These are phyloP conservation scores for Neofusicoccum ribis DNA, from an alignment of 2,329 filamentous ascomycete species.

Conservation along the genomic window DNA sequence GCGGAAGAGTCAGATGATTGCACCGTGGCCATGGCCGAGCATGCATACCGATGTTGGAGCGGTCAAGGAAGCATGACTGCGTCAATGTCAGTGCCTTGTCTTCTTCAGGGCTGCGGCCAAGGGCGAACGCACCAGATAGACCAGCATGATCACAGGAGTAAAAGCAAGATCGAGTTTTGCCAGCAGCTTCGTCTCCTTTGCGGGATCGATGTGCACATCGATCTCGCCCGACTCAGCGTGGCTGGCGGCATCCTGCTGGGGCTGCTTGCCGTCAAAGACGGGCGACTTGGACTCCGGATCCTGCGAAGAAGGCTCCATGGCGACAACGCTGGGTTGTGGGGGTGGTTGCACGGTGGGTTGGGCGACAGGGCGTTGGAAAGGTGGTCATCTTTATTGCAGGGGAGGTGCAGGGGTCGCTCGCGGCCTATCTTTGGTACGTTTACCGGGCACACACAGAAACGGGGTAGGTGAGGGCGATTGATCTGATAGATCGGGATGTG, in stretches of 20 bases:
- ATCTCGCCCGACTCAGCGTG: conserved; percentile 18
- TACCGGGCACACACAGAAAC: background rate
- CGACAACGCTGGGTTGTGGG: background rate
- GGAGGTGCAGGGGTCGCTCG: background rate
- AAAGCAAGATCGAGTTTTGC: conserved; percentile 51
- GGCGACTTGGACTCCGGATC: conserved; percentile 10
- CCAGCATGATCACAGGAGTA: conserved; percentile 55
- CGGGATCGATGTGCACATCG: conserved; percentile 41
- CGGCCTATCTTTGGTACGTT: conserved; percentile 12
- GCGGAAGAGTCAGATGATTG: conserved; percentile 7
- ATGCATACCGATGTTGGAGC: conserved; percentile 51
- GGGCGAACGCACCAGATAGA: conserved; percentile 46
- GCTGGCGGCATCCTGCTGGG: conserved; percentile 20
- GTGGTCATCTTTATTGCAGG: conserved; percentile 5
- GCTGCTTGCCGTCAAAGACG: conserved; percentile 19
- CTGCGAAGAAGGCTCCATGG: conserved; percentile 3
- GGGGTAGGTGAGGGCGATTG: background rate
- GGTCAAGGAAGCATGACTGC: conserved; percentile 53
- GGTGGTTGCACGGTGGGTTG: background rate
- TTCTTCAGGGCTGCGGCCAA: background rate
- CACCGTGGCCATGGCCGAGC: background rate
- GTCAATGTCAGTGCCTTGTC: background rate
- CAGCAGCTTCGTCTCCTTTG: conserved; percentile 49
- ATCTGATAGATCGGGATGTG: conserved; percentile 13
- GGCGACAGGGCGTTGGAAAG: background rate